Conservation (phyloP, 2,329 filamentous ascomycete species). For the Fusarium setosum region DNA sequence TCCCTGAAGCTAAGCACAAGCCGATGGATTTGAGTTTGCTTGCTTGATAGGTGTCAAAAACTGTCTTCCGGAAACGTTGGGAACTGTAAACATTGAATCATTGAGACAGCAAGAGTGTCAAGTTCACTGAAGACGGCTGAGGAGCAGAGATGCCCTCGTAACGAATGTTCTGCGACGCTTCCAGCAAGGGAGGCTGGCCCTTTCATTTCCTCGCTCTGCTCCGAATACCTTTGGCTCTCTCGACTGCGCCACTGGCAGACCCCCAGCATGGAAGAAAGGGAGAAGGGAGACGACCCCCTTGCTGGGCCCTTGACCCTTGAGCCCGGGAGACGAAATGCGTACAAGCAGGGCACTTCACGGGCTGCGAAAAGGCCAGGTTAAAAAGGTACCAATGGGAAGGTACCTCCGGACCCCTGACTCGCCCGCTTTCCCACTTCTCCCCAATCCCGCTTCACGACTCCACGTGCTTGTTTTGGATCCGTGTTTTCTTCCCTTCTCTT, state of each 20-base stretch:
- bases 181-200: conserved; percentile 31
- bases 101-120: neutral
- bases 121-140: neutral
- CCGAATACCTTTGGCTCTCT: conserved; percentile 19
- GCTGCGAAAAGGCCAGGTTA: conserved; percentile 5
- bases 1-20: too few species aligned
- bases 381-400: conserved; percentile 26
- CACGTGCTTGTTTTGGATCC: conserved; percentile 44
- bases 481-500: conserved; percentile 37
- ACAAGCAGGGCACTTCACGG: neutral
- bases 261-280: conserved; percentile 2
- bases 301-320: conserved; percentile 11
- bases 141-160: neutral
- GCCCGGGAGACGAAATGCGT: conserved; percentile 9
- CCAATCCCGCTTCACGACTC: conserved; percentile 35
- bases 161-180: conserved; percentile 24
- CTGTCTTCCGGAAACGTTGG: neutral
- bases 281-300: conserved; percentile 20
- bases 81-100: neutral
- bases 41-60: neutral
- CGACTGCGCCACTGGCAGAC: conserved; percentile 23
- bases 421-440: conserved; percentile 16
- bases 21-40: conserved; percentile 3
- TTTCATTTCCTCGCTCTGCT: conserved; percentile 39
- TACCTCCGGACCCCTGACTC: conserved; percentile 30